Conservation (phyloP, 2,329 filamentous ascomycete species). For the Trichoderma koningii region DNA sequence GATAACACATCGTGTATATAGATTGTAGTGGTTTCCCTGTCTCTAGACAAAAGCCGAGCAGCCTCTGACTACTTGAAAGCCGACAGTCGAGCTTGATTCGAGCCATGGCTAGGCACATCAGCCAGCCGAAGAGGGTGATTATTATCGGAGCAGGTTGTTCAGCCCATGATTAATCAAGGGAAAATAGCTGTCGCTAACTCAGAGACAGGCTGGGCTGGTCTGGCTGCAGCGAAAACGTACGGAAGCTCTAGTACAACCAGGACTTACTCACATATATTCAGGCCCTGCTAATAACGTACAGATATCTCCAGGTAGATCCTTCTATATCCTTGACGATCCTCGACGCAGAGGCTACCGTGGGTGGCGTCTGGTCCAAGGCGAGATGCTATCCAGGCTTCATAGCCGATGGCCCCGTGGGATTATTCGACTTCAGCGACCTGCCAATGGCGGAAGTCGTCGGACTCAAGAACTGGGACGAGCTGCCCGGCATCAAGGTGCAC, state of each 20-base stretch:
- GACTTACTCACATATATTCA: background rate
- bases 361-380: slow-evolving; percentile 16
- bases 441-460: slow-evolving; percentile 3
- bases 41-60: too few species aligned
- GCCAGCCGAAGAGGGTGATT: background rate
- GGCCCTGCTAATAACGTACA: background rate
- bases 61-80: too few species aligned
- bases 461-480: slow-evolving; percentile 12
- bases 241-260: background rate
- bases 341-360: slow-evolving; percentile 4
- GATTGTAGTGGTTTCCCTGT: too few species aligned
- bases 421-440: slow-evolving; percentile 18
- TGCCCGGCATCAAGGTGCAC: slow-evolving; percentile 9
- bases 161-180: too few species aligned
- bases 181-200: background rate
- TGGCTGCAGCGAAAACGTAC: slow-evolving; percentile 17
- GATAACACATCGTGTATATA: too few species aligned
- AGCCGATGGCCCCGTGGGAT: slow-evolving; percentile 13
- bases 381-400: slow-evolving; percentile 19
- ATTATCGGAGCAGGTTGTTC: slow-evolving; percentile 2
- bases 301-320: slow-evolving; percentile 6
- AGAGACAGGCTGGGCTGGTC: slow-evolving; percentile 2
- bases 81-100: background rate
- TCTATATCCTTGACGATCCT: background rate
- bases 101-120: background rate